Evolutionary conservation across 192 early-diverging fungal genomes (phyloP), one percentile per base, ranked within the genome.

Genomic region (Geranomyces variabilis): DNA sequence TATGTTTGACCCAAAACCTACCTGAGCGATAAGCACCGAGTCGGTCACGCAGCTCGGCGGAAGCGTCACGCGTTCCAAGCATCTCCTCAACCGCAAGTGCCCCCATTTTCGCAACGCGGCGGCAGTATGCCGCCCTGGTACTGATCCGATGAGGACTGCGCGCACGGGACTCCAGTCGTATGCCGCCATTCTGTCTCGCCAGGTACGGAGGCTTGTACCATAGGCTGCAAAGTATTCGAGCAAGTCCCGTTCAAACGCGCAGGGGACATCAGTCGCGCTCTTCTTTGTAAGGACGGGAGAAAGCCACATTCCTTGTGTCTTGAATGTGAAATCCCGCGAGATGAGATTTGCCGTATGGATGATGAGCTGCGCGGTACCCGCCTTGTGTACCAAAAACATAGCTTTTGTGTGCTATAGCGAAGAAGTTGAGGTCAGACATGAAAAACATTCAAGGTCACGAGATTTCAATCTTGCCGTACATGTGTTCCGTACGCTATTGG

Each of bases 261-360:
- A 78, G 46, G 73, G 72, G 19, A 73, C 36, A 10, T 41, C 36
- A 41, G 36, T 41, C 36, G 36, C 5, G 36, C 36, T 10, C 36
- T 41, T 41, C 36, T 41, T 41, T 41, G 10, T 10, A n/a, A 63
- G 78, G 49, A 82, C 47, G 9, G 81, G 84, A 9, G 84, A 80
- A 2, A 55, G 72, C 78, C 88, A 90, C 17, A 83, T 67, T 19
- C 75, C 88, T 65, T 90, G 89, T 0, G 83, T 84, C 64, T 86
- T 90, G 30, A 84, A 77, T 28, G 81, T 55, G 88, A 88, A 90
- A 74, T 90, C 89, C 19, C 66, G 70, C 17, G 73, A 63, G 69
- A 89, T 81, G 74, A 88, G 75, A 57, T 90, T 90, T 15, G 89
- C 89, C 0, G 89, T 90, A 43, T 87, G 86, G 2, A 90, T 78